phyloP scores from a whole-genome alignment of 768 basidiomycete genomes.

The Xerocomellus intermedius region DNA sequence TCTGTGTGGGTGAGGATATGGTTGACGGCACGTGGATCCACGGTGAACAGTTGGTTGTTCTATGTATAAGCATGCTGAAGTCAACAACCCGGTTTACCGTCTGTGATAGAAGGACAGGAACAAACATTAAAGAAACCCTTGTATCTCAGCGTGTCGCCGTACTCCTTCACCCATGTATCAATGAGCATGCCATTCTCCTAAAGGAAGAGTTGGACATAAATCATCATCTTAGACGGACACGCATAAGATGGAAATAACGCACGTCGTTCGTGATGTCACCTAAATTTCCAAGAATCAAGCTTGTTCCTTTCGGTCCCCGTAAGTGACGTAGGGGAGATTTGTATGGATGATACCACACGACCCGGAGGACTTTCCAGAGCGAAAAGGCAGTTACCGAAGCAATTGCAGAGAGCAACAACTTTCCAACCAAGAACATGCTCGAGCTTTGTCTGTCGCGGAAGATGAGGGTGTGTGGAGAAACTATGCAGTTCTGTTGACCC shows the following conservation, averaged over 20 bases:
- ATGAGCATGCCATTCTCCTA: slow-evolving; percentile 34
- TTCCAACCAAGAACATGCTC: neutral
- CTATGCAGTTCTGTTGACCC: too few relatives aligned
- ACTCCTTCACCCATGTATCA: slow-evolving; percentile 46
- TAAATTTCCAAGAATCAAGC: slow-evolving; percentile 49
- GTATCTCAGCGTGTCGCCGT: slow-evolving; percentile 48
- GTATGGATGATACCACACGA: slow-evolving; percentile 31
- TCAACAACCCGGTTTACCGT: neutral
- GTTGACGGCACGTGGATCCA: slow-evolving; percentile 60
- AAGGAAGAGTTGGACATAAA: neutral
- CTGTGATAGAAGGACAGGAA: neutral
- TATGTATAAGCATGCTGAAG: slow-evolving; percentile 8
- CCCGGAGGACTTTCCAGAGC: slow-evolving; percentile 30
- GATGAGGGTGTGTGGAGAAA: neutral
- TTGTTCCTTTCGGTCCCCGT: slow-evolving; percentile 48
- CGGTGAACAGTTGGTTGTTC: slow-evolving; percentile 47
- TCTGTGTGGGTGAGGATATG: slow-evolving; percentile 60
- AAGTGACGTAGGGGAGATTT: slow-evolving; percentile 47
- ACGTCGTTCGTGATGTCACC: slow-evolving; percentile 44
- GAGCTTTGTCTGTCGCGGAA: neutral
- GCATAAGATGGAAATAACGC: slow-evolving; percentile 3
- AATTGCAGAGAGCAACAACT: neutral
- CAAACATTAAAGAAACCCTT: slow-evolving; percentile 45
- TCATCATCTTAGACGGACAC: neutral
- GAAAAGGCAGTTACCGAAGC: slow-evolving; percentile 27